Evolutionary conservation across 768 basidiomycete species (phyloP), one percentile per base, ranked within the genome.

Genomic region (Tricholoma flavovirens): DNA sequence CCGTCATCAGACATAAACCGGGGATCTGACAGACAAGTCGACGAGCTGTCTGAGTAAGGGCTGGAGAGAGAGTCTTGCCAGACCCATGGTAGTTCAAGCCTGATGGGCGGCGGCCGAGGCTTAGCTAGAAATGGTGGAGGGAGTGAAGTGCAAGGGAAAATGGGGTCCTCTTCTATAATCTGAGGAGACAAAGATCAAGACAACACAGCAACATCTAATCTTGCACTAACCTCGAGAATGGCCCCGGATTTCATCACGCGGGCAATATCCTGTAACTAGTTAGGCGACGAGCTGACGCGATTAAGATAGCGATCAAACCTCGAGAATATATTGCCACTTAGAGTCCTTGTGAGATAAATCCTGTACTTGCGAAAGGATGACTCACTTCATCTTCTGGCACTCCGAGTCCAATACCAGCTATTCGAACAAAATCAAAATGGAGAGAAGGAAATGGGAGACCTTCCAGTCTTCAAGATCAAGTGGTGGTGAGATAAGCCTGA

Each of bases 121-220:
- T 26, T 26, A n/a, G 26, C 24, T 30, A 30, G 29, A 9, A 48
- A n/a, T 3, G 46, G 46, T 29, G 26, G 15, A 29, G 15, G 30
- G 12, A 32, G 19, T 58, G 60, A 12, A 58, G 57, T 66, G 57
- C 75, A 81, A 7, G 88, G 88, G 64, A 90, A 90, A 48, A 88
- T 75, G 6, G 83, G 75, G 63, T 88, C 87, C 56, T 90, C 88
- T 66, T 88, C 88, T 35, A 88, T 78, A 8, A 88, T 73, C 87
- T 89, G 59, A 33, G n/a, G 24, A 26, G 46, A 30, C 46, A 8
- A 30, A 30, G 26, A n/a, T 48, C 24, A 48, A 30, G 46, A 15
- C 26, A 48, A 15, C 26, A 3, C 26, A 48, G 12, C 26, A 29
- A 30, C 24, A n/a, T 29, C 26, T 17, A 9, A 30, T 8, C 4